Conservation (phyloP, 2,329 filamentous ascomycete genomes). For the Pseudogymnoascus sp. region DNA sequence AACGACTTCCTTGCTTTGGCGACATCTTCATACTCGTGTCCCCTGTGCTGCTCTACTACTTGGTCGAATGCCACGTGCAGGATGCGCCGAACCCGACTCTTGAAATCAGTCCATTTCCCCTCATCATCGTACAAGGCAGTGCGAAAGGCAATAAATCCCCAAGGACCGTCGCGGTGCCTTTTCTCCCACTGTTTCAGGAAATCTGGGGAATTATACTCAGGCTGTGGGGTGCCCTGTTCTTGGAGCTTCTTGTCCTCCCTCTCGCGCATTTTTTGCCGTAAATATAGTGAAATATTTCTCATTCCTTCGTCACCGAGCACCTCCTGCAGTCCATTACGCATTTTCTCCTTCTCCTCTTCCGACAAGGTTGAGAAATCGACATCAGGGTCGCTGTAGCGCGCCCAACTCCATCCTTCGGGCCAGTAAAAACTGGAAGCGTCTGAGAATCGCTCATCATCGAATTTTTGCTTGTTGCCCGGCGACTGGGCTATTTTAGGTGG, state of each 20-base stretch:
- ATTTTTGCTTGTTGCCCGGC: not conserved
- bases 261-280: not conserved
- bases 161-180: not conserved
- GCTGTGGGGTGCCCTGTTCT: not conserved
- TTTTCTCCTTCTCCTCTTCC: not conserved
- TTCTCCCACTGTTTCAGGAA: constrained; percentile 1
- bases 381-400: not conserved
- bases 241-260: not conserved
- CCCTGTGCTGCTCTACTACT: constrained; percentile 10
- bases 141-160: constrained; percentile 17
- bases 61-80: constrained; percentile 13
- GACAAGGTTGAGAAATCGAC: not conserved
- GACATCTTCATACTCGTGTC: constrained; percentile 13
- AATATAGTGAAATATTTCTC: not conserved
- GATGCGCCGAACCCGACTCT: constrained; percentile 9
- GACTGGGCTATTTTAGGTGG: not conserved
- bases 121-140: constrained; percentile 12
- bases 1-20: constrained; percentile 14
- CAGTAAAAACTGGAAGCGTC: not conserved
- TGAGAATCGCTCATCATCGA: not conserved
- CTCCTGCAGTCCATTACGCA: not conserved
- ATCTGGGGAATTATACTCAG: not conserved
- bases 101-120: constrained; percentile 13
- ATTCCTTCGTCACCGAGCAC: not conserved
- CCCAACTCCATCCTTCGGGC: not conserved